These are phyloP conservation scores for Pachysandra terminalis DNA, from an alignment of 164 flowering plant genomes.

Conservation along the genomic window DNA sequence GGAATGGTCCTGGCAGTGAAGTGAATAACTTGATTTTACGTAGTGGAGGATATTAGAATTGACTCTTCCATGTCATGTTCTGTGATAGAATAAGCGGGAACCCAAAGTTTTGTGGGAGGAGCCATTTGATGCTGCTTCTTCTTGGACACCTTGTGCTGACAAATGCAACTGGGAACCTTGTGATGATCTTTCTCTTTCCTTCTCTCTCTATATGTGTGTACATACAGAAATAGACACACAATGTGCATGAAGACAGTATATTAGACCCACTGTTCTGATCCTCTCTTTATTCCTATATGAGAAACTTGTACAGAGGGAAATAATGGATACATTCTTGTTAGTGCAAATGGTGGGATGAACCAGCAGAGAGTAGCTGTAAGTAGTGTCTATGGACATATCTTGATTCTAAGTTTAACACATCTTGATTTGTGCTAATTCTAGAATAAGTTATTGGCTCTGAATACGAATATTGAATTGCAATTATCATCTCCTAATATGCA, in stretches of 20 bases:
- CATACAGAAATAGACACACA: too few species aligned
- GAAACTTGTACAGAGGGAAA: constrained; percentile 45
- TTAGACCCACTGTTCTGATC: too few species aligned
- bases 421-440: constrained; percentile 4
- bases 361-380: constrained; percentile 99
- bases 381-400: constrained; percentile 13
- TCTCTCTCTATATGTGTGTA: constrained; percentile 16
- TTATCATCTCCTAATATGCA: constrained; percentile 12
- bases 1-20: not conserved
- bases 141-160: constrained; percentile 92
- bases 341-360: constrained; percentile 99
- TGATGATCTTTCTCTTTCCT: constrained; percentile 43
- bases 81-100: constrained; percentile 73
- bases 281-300: constrained; percentile 8
- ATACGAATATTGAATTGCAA: not conserved
- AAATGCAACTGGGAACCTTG: constrained; percentile 63
- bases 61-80: constrained; percentile 8
- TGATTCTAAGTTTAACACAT: not conserved
- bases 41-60: not conserved
- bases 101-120: constrained; percentile 95
- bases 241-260: too few species aligned
- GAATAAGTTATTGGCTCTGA: not conserved
- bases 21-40: not conserved
- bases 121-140: constrained; percentile 54
- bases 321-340: constrained; percentile 88